Percentiles rank a stretch among this genome's conserved stretches.
These are phyloP conservation scores for Pythium guiyangense DNA, from an alignment of 352 stramenopile species.

Conservation along the genomic window DNA sequence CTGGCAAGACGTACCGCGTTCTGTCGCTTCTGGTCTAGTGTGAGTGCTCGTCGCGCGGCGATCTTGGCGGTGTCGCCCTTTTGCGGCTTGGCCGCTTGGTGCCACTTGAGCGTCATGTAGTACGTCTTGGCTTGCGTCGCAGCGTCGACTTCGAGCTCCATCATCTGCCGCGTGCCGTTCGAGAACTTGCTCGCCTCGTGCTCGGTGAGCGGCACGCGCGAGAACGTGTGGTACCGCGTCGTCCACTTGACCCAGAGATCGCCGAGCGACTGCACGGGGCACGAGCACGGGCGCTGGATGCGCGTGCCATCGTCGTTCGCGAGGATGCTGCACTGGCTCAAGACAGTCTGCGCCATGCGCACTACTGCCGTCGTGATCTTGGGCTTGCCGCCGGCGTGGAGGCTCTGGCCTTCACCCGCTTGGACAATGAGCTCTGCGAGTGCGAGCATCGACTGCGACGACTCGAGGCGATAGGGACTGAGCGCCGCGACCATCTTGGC, in stretches of 20 bases:
- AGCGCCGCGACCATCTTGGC: conserved; percentile 62
- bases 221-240: conserved; percentile 75
- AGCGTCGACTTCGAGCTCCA: conserved; percentile 54
- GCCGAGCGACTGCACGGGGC: conserved; percentile 63
- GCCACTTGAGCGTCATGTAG: conserved; percentile 86
- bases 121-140: conserved; percentile 45
- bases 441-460: conserved; percentile 30
- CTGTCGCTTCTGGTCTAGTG: conserved; percentile 70
- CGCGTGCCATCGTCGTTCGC: conserved; percentile 51
- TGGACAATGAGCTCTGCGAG: conserved; percentile 46
- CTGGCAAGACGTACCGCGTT: conserved; percentile 29
- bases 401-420: conserved; percentile 41
- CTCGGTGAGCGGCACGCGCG: conserved; percentile 45
- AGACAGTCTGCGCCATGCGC: conserved; percentile 57
- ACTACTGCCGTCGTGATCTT: conserved; percentile 53
- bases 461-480: conserved; percentile 34
- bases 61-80: conserved; percentile 86
- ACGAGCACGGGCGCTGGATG: conserved; percentile 70
- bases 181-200: conserved; percentile 63
- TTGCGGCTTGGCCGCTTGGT: conserved; percentile 72
- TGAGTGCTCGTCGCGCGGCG: conserved; percentile 53
- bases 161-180: conserved; percentile 76
- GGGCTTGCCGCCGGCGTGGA: conserved; percentile 23
- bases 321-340: conserved; percentile 69
- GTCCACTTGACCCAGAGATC: conserved; percentile 84